phyloP scores from a whole-genome alignment of 2,329 filamentous ascomycete species.

The Didymella sp. region DNA sequence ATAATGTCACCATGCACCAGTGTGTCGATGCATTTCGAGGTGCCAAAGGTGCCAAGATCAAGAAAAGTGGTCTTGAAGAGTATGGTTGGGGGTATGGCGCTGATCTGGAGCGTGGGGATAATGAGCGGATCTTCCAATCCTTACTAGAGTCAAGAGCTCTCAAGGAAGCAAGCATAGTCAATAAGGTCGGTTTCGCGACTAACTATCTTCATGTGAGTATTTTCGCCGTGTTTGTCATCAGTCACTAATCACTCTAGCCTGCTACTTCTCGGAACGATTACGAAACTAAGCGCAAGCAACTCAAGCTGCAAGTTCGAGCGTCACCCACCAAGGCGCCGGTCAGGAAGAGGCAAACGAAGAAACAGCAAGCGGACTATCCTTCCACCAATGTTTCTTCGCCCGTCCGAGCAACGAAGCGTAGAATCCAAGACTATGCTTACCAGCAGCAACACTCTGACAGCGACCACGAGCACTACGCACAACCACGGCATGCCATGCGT shows the following conservation, averaged over 20 bases:
- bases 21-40: conserved; percentile 87
- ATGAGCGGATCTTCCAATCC: conserved; percentile 82
- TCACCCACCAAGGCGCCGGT: conserved; percentile 51
- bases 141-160: conserved; percentile 78
- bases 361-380: conserved; percentile 57
- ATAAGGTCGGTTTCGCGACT: conserved; percentile 70
- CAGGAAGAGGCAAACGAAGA: conserved; percentile 33
- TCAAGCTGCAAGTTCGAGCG: conserved; percentile 63
- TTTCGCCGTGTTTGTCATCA: background rate
- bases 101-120: conserved; percentile 73
- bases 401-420: conserved; percentile 55
- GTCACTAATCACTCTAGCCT: conserved; percentile 42
- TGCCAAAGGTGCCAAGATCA: conserved; percentile 65
- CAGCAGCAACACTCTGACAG: conserved; percentile 37
- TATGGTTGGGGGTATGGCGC: conserved; percentile 69
- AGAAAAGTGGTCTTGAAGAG: conserved; percentile 61
- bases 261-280: conserved; percentile 58
- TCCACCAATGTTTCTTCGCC: conserved; percentile 75
- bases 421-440: conserved; percentile 39
- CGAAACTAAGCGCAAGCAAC: conserved; percentile 33
- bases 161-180: conserved; percentile 71
- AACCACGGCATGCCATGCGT: conserved; percentile 28
- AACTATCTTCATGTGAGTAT: conserved; percentile 72
- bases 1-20: conserved; percentile 70
- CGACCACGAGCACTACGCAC: conserved; percentile 36